Percentiles rank a stretch among this genome's conserved stretches.
These are phyloP conservation scores for Lichtheimia ramosa DNA, from an alignment of 371 early-diverging fungal species.

Conservation along the genomic window DNA sequence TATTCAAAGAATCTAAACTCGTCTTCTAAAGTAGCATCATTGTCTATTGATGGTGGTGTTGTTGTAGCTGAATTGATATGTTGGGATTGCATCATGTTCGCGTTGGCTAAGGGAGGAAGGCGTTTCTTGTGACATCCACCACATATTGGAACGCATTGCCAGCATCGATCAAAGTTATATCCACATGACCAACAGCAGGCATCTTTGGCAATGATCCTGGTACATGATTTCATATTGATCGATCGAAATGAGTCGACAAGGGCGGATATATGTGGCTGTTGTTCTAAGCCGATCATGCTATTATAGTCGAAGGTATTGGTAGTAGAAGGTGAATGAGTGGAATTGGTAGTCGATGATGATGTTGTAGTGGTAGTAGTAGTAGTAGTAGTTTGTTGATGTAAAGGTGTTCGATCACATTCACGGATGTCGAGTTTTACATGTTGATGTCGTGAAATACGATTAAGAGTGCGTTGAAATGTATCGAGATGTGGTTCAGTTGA, in stretches of 20 bases:
- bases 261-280: constrained; percentile 9
- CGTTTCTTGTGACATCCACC: constrained; percentile 27
- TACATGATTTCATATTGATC: constrained; percentile 15
- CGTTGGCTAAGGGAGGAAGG: constrained; percentile 38
- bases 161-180: constrained; percentile 25
- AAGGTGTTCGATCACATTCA: constrained; percentile 21
- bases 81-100: constrained; percentile 15
- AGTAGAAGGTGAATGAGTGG: too few relatives aligned
- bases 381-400: constrained; percentile 8
- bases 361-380: too few relatives aligned
- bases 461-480: constrained; percentile 33
- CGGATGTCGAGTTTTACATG: constrained; percentile 35
- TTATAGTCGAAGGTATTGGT: too few relatives aligned
- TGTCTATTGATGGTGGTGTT: neutral
- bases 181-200: constrained; percentile 39
- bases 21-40: constrained; percentile 1
- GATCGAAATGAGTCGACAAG: constrained; percentile 7
- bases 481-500: constrained; percentile 28
- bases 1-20: constrained; percentile 9
- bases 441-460: constrained; percentile 25
- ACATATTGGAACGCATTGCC: constrained; percentile 30
- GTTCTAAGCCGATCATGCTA: neutral
- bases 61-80: neutral
- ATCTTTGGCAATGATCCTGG: constrained; percentile 17
- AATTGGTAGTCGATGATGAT: constrained; percentile 10